Conservation (phyloP, 108 stramenopile genomes). For the Nitzschia inconspicua region DNA sequence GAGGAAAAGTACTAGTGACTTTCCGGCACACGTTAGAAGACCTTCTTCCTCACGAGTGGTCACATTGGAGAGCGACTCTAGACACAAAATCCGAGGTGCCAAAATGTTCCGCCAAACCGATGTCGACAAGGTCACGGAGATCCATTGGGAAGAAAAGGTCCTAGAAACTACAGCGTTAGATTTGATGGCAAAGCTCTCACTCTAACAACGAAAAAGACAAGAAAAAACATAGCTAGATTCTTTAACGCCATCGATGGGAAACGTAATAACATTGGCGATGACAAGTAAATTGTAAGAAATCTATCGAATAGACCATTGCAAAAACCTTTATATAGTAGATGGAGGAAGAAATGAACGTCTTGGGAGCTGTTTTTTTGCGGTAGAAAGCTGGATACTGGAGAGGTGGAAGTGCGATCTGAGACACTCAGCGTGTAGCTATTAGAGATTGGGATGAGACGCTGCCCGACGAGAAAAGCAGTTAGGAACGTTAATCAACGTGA, state of each 20-base stretch:
- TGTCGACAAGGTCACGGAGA: conserved; percentile 10
- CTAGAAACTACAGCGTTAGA: conserved; percentile 2
- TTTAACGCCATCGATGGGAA: background rate
- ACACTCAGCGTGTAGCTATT: too few species aligned
- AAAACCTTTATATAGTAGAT: too few species aligned
- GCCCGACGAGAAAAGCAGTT: too few species aligned
- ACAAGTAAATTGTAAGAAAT: too few species aligned
- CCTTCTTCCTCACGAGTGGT: background rate
- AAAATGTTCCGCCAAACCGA: conserved; percentile 13
- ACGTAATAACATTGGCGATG: background rate
- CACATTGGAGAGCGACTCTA: conserved; percentile 9
- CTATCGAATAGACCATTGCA: too few species aligned
- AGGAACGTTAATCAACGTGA: too few species aligned
- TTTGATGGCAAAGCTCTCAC: conserved; percentile 12
- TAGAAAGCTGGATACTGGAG: too few species aligned
- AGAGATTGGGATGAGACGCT: too few species aligned
- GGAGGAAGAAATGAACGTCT: too few species aligned
- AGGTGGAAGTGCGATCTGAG: too few species aligned
- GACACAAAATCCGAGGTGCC: background rate
- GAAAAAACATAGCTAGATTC: background rate
- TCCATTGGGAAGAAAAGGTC: conserved; percentile 23
- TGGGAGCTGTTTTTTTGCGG: too few species aligned
- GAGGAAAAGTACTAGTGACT: background rate
- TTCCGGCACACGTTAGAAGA: conserved; percentile 1
- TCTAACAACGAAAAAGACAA: too few species aligned